Base-by-base conservation (phyloP, 768 basidiomycete genomes). In the Postia placenta region DNA sequence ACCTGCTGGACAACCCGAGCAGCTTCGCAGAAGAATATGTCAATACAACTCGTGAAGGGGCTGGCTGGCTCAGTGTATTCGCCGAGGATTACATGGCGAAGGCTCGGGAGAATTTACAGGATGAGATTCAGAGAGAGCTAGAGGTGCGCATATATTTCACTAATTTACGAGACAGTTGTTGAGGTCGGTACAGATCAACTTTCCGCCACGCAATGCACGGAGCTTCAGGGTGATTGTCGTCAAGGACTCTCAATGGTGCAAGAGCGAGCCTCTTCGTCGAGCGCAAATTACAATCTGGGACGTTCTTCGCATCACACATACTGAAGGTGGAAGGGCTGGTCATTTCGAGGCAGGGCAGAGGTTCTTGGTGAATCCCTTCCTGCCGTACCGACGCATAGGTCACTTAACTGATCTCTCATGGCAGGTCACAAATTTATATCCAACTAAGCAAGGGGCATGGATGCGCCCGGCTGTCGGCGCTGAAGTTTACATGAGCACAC, bases 201-300 rank as follows among this genome's bases (percentile, higher is more conserved):
- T 83, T 58, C 92, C 92, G 3, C 73, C 81, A 2, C 80, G 93
- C 5, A 68, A 87, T 20, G 82, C 92, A 11, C 79, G 83, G 36
- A 80, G 74, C 45, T 92, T 95, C 67, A 74, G 90, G 37, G 79
- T 94, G 4, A 60, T 92, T 14, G 69, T 81, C 12, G 74, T 85
- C 14, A 69, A 77, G 54, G 93, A 88, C 60, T 76, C 79, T 15
- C 71, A 72, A 28, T 83, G 80, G 23, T 55, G 60, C 0, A 73
- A 75, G 51, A 69, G 74, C 45, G 72, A 74, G 0, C 69, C 78
- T 6, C 69, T 76, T 51, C 76, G 89, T 43, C 72, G 67, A 1
- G 92, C 83, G 0, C 87, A 89, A 61, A 56, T 97, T 47, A 93
- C 86, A 0, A 76, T 94, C 3, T 93, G 90, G 90, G 89, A 94